phyloP scores from a whole-genome alignment of 208 protist species.

The Herpetomonas muscarum region DNA sequence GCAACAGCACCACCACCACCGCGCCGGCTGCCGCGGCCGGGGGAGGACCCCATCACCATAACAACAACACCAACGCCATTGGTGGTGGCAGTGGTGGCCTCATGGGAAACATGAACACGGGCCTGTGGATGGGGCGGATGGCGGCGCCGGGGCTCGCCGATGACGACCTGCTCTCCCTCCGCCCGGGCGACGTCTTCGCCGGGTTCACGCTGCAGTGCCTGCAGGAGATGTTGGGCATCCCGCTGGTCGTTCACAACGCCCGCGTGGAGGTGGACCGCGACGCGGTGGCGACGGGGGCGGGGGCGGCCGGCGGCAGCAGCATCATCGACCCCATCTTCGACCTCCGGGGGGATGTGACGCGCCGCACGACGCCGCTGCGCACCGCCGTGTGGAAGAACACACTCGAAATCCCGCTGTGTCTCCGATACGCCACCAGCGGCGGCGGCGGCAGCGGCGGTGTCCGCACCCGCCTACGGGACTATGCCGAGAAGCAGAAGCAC shows the following conservation, averaged over 20 bases:
- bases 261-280: conserved; percentile 23
- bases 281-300: background rate
- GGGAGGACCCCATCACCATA: background rate
- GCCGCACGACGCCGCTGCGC: conserved; percentile 13
- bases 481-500: conserved; percentile 38
- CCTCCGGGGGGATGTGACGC: background rate
- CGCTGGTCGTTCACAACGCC: conserved; percentile 25
- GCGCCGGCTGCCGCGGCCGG: background rate
- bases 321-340: conserved; percentile 8
- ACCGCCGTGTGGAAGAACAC: conserved; percentile 26
- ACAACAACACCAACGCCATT: background rate
- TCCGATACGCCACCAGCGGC: conserved; percentile 22
- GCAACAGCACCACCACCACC: background rate
- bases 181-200: conserved; percentile 27
- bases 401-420: conserved; percentile 31
- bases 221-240: conserved; percentile 35
- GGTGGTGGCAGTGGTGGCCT: background rate
- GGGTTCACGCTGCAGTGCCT: conserved; percentile 52
- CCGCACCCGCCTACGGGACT: conserved; percentile 37
- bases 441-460: too few relatives aligned
- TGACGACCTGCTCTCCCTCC: conserved; percentile 29
- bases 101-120: background rate
- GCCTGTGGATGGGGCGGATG: background rate
- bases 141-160: conserved; percentile 8
- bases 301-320: too few relatives aligned